Percentiles rank a stretch among this genome's conserved stretches.
Evolutionary conservation across 1,284 basidiomycete genomes (phyloP).

Genomic region (Trichosporon sp.): DNA sequence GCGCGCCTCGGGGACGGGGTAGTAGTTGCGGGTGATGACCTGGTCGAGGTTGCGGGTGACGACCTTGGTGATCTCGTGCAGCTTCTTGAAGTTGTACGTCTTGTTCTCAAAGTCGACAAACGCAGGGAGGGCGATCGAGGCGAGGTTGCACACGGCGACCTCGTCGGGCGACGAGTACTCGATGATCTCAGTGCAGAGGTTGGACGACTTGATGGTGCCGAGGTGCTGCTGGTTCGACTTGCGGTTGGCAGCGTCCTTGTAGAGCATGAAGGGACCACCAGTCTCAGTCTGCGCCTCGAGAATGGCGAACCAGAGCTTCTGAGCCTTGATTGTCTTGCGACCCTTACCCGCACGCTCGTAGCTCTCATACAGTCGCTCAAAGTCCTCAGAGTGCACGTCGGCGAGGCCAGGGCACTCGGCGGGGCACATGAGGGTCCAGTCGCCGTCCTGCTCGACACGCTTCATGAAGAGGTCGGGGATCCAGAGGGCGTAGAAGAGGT

Average conservation of each 20-base stretch:
- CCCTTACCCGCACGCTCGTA: conserved; percentile 89
- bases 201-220: conserved; percentile 98
- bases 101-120: conserved; percentile 60
- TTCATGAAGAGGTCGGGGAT: conserved; percentile 98
- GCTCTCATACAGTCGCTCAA: conserved; percentile 79
- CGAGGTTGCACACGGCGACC: conserved; percentile 97
- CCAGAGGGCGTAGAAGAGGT: conserved; percentile 98
- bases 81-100: conserved; percentile 83
- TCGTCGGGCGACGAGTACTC: conserved; percentile 98
- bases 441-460: conserved; percentile 75
- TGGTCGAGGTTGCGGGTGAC: conserved; percentile 85
- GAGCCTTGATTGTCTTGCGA: conserved; percentile 82
- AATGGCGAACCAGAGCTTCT: conserved; percentile 98
- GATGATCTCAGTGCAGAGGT: conserved; percentile 98
- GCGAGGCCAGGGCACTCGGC: conserved; percentile 88
- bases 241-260: conserved; percentile 86
- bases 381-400: conserved; percentile 88
- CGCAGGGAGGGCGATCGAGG: conserved; percentile 89
- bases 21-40: conserved; percentile 52
- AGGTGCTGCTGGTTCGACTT: conserved; percentile 99
- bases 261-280: conserved; percentile 95
- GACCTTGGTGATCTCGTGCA: conserved; percentile 91
- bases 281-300: conserved; percentile 98
- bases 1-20: conserved; percentile 85
- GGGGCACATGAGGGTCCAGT: conserved; percentile 98